A percentile compares a stretch with the other conserved stretches of the same genome.
phyloP scores from a whole-genome alignment of 306 rosid species.

The Castanopsis chinensis region DNA sequence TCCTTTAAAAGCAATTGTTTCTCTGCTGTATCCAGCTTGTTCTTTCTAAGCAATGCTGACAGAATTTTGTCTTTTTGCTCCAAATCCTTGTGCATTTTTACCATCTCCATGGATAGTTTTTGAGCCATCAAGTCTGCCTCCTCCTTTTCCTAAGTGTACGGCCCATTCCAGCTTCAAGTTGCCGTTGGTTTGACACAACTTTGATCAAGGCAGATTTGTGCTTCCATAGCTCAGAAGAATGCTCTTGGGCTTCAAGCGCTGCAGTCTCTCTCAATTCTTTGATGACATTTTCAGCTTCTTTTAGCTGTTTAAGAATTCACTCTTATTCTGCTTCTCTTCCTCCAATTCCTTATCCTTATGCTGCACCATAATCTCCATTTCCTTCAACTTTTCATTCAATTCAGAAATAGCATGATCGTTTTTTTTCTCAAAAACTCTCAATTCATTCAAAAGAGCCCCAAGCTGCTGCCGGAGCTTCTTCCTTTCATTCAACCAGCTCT shows the following conservation, averaged over 20 bases:
- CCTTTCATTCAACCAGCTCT: slow-evolving; percentile 77
- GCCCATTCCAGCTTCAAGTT: slow-evolving; percentile 76
- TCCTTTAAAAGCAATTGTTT: too few relatives aligned
- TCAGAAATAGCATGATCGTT: slow-evolving; percentile 42
- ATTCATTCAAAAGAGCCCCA: slow-evolving; percentile 61
- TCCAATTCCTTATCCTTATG: slow-evolving; percentile 53
- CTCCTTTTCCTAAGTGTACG: slow-evolving; percentile 67
- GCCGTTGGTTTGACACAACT: slow-evolving; percentile 89
- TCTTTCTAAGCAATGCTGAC: slow-evolving; percentile 87
- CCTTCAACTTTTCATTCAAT: slow-evolving; percentile 53
- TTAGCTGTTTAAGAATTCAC: slow-evolving; percentile 51
- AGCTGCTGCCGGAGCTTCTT: slow-evolving; percentile 64
- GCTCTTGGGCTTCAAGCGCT: slow-evolving; percentile 59
- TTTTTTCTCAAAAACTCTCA: slow-evolving; percentile 60
- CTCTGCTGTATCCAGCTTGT: too few relatives aligned
- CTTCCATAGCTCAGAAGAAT: slow-evolving; percentile 82
- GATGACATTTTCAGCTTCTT: slow-evolving; percentile 48
- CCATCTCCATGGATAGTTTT: slow-evolving; percentile 65
- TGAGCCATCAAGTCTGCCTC: slow-evolving; percentile 74
- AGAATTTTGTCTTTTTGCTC: slow-evolving; percentile 91
- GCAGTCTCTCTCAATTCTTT: slow-evolving; percentile 63
- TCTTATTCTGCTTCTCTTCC: slow-evolving; percentile 53
- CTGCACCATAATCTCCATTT: slow-evolving; percentile 54
- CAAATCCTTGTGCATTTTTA: slow-evolving; percentile 72
- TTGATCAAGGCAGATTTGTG: slow-evolving; percentile 90